phyloP scores from a whole-genome alignment of 306 rosid genomes.

The Phaseolus lunatus region DNA sequence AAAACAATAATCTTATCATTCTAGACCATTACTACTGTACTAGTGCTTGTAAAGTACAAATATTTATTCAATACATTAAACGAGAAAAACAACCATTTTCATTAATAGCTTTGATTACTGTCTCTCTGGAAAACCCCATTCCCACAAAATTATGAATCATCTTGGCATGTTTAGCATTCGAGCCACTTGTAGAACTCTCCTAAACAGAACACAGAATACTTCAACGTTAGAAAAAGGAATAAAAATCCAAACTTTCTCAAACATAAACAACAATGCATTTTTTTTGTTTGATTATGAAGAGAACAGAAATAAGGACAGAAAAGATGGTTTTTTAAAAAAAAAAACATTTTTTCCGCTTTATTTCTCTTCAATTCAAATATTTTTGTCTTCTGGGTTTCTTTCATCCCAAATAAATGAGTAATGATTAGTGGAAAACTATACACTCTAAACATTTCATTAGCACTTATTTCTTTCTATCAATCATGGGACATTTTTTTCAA shows the following conservation, averaged over 20 bases:
- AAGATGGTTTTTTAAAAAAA: not conserved
- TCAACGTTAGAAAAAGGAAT: not conserved
- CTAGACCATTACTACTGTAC: not conserved
- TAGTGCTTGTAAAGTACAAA: not conserved
- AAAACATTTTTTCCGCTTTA: not conserved
- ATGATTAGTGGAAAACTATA: not conserved
- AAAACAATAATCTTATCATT: not conserved
- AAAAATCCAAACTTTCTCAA: not conserved
- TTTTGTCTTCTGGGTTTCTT: not conserved
- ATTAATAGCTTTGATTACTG: slow-evolving; percentile 34
- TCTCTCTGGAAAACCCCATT: slow-evolving; percentile 45
- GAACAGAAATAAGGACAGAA: not conserved
- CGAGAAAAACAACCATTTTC: slow-evolving; percentile 31
- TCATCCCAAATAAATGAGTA: not conserved
- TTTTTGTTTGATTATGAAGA: not conserved
- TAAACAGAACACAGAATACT: slow-evolving; percentile 13
- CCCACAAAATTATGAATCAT: slow-evolving; percentile 22
- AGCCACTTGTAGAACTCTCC: slow-evolving; percentile 23
- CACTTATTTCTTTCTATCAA: not conserved
- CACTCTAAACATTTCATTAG: not conserved
- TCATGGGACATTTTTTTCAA: no score
- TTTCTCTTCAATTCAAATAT: not conserved
- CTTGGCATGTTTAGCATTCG: not conserved
- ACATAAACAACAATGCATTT: not conserved
- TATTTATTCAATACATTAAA: not conserved